phyloP scores from a whole-genome alignment of 345 rosid genomes.

The Corchorus olitorius region DNA sequence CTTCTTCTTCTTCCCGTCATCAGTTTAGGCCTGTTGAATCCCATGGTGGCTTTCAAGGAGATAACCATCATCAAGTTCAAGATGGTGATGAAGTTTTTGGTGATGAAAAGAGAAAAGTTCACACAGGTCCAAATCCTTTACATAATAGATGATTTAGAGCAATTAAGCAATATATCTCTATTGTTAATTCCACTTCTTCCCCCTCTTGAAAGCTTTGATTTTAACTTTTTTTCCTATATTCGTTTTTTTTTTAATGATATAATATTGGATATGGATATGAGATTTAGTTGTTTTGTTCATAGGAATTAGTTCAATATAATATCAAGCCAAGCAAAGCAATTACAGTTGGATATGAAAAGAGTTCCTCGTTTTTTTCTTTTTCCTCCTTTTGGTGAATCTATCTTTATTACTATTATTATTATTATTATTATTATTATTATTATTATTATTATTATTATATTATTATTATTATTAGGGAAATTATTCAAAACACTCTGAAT shows the following conservation, averaged over 20 bases:
- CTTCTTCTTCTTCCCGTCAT: not conserved
- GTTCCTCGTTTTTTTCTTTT: not conserved
- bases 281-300: constrained; percentile 12
- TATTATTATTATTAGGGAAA: no score
- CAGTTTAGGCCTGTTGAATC: not conserved
- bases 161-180: not conserved
- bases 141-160: constrained; percentile 21
- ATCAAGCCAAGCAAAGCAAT: not conserved
- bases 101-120: constrained; percentile 28
- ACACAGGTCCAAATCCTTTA: constrained; percentile 30
- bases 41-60: constrained; percentile 10
- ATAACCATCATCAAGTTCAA: not conserved
- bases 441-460: no score
- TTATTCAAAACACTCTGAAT: no score
- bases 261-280: not conserved
- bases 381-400: not conserved
- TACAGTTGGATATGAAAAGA: constrained; percentile 2
- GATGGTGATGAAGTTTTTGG: constrained; percentile 14
- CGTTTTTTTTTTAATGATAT: not conserved
- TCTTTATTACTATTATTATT: not conserved
- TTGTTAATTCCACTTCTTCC: not conserved
- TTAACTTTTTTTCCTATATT: not conserved
- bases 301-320: constrained; percentile 8
- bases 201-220: not conserved
- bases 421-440: no score